Evolutionary conservation across 805 yeast species (phyloP).

Genomic region (Zygoascus biomembranicola): DNA sequence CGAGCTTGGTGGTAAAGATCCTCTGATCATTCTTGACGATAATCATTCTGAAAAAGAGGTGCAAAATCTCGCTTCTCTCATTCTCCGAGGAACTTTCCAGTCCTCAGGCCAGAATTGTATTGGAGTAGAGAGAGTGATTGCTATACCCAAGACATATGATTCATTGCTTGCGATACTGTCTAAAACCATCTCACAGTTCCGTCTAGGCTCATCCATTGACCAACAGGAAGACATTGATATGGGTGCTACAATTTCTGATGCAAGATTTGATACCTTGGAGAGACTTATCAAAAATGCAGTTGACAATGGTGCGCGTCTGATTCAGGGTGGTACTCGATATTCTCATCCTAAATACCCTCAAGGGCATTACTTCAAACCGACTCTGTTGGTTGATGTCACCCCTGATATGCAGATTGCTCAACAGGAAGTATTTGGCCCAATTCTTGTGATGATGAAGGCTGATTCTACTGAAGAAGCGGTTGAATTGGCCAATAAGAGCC

Average conservation of each 20-base stretch:
- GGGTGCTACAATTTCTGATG: slow-evolving; percentile 89
- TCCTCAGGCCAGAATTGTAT: slow-evolving; percentile 98
- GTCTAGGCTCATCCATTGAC: slow-evolving; percentile 89
- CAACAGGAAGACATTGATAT: slow-evolving; percentile 85
- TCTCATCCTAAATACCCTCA: slow-evolving; percentile 90
- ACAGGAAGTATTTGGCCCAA: slow-evolving; percentile 92
- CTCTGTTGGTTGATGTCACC: slow-evolving; percentile 75
- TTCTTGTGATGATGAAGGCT: slow-evolving; percentile 73
- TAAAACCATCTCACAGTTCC: slow-evolving; percentile 48
- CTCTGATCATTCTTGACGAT: slow-evolving; percentile 80
- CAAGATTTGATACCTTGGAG: slow-evolving; percentile 63
- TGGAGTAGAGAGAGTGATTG: slow-evolving; percentile 91
- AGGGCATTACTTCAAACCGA: slow-evolving; percentile 91
- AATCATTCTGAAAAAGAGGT: slow-evolving; percentile 34
- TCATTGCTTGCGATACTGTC: slow-evolving; percentile 48
- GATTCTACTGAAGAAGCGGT: slow-evolving; percentile 58
- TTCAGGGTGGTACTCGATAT: slow-evolving; percentile 74
- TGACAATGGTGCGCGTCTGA: slow-evolving; percentile 64
- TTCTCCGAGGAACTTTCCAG: slow-evolving; percentile 94
- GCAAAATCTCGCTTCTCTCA: slow-evolving; percentile 57
- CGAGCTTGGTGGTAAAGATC: slow-evolving; percentile 95
- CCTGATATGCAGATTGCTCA: slow-evolving; percentile 71
- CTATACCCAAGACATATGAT: slow-evolving; percentile 62
- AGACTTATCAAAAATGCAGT: slow-evolving; percentile 66
- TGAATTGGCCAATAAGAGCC: slow-evolving; percentile 70